A percentile compares a stretch with the other conserved stretches of the same genome.
phyloP scores from a whole-genome alignment of 108 stramenopile genomes.

The Skeletonema marinoi region DNA sequence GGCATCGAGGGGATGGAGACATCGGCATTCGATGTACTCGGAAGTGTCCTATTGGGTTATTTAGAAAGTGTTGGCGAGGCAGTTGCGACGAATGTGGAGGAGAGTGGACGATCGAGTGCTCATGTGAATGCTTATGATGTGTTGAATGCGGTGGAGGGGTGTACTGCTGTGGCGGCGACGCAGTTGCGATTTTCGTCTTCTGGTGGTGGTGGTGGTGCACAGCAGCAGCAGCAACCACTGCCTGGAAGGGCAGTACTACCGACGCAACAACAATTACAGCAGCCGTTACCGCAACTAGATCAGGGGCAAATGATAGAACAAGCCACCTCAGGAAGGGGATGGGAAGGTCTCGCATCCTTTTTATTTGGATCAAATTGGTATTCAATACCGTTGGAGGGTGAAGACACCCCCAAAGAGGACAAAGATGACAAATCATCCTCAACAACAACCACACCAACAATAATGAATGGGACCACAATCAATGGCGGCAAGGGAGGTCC shows the following conservation, averaged over 20 bases:
- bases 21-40: conserved; percentile 68
- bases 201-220: conserved; percentile 33
- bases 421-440: conserved; percentile 14
- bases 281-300: neutral
- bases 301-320: neutral
- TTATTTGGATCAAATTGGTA: conserved; percentile 82
- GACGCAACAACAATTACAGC: conserved; percentile 2
- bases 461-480: neutral
- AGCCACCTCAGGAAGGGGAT: conserved; percentile 34
- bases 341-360: conserved; percentile 83
- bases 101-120: conserved; percentile 70
- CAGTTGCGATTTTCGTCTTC: conserved; percentile 14
- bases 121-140: conserved; percentile 85
- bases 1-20: conserved; percentile 77
- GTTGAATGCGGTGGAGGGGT: conserved; percentile 64
- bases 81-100: conserved; percentile 66
- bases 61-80: conserved; percentile 59
- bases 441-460: neutral
- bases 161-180: conserved; percentile 62
- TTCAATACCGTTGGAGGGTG: conserved; percentile 33
- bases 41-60: conserved; percentile 65
- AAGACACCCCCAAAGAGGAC: conserved; percentile 12
- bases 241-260: no score
- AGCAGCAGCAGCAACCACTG: no score
- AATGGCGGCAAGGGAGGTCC: neutral